Evolutionary conservation across 768 basidiomycete species (phyloP), one percentile per base, ranked within the genome.

Genomic region (Mycena rosella): DNA sequence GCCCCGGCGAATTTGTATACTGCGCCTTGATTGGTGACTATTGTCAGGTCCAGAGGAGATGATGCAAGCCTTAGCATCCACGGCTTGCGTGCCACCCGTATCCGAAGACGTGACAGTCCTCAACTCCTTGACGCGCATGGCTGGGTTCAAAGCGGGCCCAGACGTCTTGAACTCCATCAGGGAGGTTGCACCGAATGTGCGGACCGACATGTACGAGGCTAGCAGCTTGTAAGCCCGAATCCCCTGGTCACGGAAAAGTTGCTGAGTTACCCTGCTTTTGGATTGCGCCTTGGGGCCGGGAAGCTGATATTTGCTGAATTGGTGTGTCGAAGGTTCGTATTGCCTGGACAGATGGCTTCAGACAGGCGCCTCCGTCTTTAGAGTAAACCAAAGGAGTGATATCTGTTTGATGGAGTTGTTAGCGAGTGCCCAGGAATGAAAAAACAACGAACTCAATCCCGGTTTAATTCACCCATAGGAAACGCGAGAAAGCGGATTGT

Each of bases 401-500:
- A 71, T 88, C 91, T 92, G 38, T 40, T 40, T 67, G 30, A 17
- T 22, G 5, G 72, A 15, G 69, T 26, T 44, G 69, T 64, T 9
- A 58, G 65, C 18, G 38, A 60, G 36, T 26, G n/a, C 15, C 53
- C 27, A 24, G 32, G 27, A n/a, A 24, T 38, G 30, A 34, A 13
- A 49, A 49, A 17, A 32, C 27, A 30, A 10, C 75, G 73, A 70
- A 93, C 93, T 92, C 34, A 95, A 63, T 91, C 85, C 56, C 79
- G 75, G 38, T 83, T 81, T 17, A 82, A 78, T 72, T 89, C 86
- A 2, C 92, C 92, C 83, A 86, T 88, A 2, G 92, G 88, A 79
- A 92, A 93, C 1, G 81, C 83, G 48, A 87, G 73, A 57, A 80
- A 82, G 80, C 74, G 20, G 66, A 48, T 69, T 73, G 30, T 71